A percentile compares a stretch with the other conserved stretches of the same genome.
These are phyloP conservation scores for Podospora pseudocomata DNA, from an alignment of 495 filamentous ascomycete genomes.

Conservation along the genomic window DNA sequence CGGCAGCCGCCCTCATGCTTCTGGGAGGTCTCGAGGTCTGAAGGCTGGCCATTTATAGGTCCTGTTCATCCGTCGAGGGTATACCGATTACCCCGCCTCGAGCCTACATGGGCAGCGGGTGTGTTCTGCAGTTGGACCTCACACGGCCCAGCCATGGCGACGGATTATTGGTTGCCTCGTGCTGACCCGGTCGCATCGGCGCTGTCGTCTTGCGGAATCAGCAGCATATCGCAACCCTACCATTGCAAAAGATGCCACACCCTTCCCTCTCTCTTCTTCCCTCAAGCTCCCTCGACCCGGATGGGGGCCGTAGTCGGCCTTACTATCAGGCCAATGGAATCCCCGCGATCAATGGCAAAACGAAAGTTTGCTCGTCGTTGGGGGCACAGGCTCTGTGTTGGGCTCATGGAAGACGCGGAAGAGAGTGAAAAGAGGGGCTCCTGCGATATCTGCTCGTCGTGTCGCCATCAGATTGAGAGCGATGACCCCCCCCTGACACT, in stretches of 20 bases:
- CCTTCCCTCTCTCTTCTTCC: not conserved
- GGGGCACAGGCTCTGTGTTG: not conserved
- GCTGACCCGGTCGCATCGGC: not conserved
- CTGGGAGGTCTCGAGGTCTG: too few species aligned
- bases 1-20: too few species aligned
- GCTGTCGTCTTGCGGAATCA: not conserved
- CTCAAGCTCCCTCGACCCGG: not conserved
- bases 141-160: constrained; percentile 2
- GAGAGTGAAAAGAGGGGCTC: not conserved
- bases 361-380: not conserved
- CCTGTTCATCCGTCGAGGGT: not conserved
- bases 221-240: constrained; percentile 8
- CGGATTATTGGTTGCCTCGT: constrained; percentile 26
- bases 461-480: not conserved
- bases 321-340: not conserved
- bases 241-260: not conserved
- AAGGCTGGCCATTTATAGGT: not conserved
- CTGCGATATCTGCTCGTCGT: not conserved
- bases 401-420: not conserved
- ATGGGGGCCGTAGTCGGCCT: not conserved
- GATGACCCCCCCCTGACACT: not conserved
- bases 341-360: not conserved
- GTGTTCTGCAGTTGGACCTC: constrained; percentile 14
- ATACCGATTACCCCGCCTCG: not conserved
- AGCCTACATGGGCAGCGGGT: not conserved